phyloP scores from a whole-genome alignment of 768 basidiomycete species.

The Leucosporidium creatinivorum region DNA sequence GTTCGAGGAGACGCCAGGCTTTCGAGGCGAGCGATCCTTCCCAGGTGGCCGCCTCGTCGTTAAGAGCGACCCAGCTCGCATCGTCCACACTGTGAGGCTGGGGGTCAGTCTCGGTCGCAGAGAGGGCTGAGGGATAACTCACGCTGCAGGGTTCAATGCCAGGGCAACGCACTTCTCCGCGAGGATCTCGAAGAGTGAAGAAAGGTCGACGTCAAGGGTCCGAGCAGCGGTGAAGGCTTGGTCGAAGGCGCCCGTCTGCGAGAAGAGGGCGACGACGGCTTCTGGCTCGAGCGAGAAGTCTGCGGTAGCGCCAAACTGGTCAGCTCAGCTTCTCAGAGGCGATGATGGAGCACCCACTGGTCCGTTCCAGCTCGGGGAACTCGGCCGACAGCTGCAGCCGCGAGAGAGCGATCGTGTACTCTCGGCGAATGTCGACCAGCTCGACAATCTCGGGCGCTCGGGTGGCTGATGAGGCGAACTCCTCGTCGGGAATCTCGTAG shows the following conservation, averaged over 20 bases:
- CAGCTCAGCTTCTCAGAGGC: not conserved
- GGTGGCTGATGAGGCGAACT: slow-evolving; percentile 45
- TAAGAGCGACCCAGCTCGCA: slow-evolving; percentile 73
- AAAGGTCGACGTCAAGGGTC: slow-evolving; percentile 74
- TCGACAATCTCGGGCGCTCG: slow-evolving; percentile 70
- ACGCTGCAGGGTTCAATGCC: slow-evolving; percentile 42
- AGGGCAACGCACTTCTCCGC: slow-evolving; percentile 72
- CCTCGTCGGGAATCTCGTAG: slow-evolving; percentile 68
- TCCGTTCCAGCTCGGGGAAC: slow-evolving; percentile 53
- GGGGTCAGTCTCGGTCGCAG: slow-evolving; percentile 1
- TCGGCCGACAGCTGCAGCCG: slow-evolving; percentile 65
- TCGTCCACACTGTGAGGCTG: slow-evolving; percentile 55
- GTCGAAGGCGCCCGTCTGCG: slow-evolving; percentile 70
- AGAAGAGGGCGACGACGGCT: slow-evolving; percentile 67
- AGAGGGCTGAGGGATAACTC: slow-evolving; percentile 39
- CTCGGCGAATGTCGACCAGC: slow-evolving; percentile 68
- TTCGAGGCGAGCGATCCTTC: slow-evolving; percentile 69
- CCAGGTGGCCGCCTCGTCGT: slow-evolving; percentile 67
- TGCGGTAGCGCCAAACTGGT: slow-evolving; percentile 19
- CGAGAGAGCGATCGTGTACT: slow-evolving; percentile 62
- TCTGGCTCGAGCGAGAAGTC: slow-evolving; percentile 40
- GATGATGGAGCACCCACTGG: slow-evolving; percentile 51
- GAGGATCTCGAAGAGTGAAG: slow-evolving; percentile 69
- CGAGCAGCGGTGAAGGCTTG: slow-evolving; percentile 69
- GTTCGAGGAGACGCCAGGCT: slow-evolving; percentile 81